These are phyloP conservation scores for Ensete glaucum DNA, from an alignment of 176 grass and related monocot genomes.

Conservation along the genomic window DNA sequence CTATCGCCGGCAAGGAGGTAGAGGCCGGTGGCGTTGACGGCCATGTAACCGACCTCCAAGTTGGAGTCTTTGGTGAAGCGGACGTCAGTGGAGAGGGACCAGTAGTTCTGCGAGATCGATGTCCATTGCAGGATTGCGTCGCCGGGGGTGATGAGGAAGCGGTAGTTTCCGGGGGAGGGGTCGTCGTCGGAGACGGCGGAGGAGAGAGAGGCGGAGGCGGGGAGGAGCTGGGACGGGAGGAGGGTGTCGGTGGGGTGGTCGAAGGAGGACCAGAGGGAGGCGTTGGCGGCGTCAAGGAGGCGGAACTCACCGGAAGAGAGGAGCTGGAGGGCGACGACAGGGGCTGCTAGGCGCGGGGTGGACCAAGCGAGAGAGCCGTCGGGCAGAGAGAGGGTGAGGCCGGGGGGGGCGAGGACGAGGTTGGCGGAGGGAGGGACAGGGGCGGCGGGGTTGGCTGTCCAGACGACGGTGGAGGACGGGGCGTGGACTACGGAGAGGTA, in stretches of 20 bases:
- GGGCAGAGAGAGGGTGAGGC: constrained; percentile 16
- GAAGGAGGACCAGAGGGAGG: constrained; percentile 34
- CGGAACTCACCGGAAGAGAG: constrained; percentile 29
- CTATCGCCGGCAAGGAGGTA: constrained; percentile 36
- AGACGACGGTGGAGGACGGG: constrained; percentile 29
- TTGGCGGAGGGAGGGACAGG: constrained; percentile 13
- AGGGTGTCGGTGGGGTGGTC: constrained; percentile 39
- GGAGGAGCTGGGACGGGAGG: constrained; percentile 30
- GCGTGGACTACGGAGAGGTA: constrained; percentile 55
- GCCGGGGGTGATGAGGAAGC: constrained; percentile 27
- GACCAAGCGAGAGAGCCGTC: constrained; percentile 30
- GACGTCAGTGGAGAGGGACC: constrained; percentile 37
- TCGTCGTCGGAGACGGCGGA: constrained; percentile 36
- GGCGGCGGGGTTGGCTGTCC: constrained; percentile 38
- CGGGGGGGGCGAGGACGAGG: constrained; percentile 26
- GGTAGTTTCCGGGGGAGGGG: constrained; percentile 32
- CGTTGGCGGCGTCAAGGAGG: constrained; percentile 21
- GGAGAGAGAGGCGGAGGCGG: constrained; percentile 15
- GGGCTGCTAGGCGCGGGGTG: constrained; percentile 7
- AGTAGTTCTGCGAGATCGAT: constrained; percentile 35
- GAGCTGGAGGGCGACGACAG: constrained; percentile 21
- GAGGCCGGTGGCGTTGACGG: constrained; percentile 40
- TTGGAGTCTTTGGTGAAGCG: constrained; percentile 37
- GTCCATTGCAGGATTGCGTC: constrained; percentile 43
- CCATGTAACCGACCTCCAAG: constrained; percentile 30